Percentiles rank a stretch among this genome's conserved stretches.
These are phyloP conservation scores for Aspergillus amoenus DNA, from an alignment of 2,329 filamentous ascomycete genomes.

Conservation along the genomic window DNA sequence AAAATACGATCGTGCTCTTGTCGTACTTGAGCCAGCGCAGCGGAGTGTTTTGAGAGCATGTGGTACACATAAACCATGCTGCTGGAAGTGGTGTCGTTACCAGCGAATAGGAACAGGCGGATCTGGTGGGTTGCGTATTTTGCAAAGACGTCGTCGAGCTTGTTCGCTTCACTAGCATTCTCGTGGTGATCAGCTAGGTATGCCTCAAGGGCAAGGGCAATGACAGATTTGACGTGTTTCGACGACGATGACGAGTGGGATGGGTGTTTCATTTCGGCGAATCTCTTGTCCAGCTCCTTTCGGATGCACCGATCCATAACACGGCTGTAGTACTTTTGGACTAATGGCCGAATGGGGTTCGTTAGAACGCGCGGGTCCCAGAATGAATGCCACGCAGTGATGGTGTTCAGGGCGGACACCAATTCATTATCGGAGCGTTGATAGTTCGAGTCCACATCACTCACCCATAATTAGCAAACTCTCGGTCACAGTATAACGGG, in stretches of 20 bases:
- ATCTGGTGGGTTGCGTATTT: neutral
- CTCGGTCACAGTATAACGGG: neutral
- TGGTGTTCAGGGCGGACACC: neutral
- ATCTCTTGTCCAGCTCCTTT: neutral
- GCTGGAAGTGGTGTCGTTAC: constrained; percentile 1
- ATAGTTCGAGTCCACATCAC: neutral
- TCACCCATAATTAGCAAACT: neutral
- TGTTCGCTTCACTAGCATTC: neutral
- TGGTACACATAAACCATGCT: constrained; percentile 6
- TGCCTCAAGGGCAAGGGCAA: neutral
- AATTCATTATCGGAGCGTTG: neutral
- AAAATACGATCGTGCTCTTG: constrained; percentile 13
- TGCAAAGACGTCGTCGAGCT: neutral
- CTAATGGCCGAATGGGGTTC: neutral
- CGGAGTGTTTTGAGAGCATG: constrained; percentile 8
- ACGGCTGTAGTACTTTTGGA: neutral
- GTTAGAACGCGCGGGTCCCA: neutral
- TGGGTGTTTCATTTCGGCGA: neutral
- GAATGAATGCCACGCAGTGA: neutral
- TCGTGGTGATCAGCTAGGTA: neutral
- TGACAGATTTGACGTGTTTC: neutral
- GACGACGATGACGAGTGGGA: neutral
- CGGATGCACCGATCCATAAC: neutral
- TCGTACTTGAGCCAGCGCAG: neutral
- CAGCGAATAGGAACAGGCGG: neutral